phyloP scores from a whole-genome alignment of 202 grass and related monocot species.

The Zizania palustris region DNA sequence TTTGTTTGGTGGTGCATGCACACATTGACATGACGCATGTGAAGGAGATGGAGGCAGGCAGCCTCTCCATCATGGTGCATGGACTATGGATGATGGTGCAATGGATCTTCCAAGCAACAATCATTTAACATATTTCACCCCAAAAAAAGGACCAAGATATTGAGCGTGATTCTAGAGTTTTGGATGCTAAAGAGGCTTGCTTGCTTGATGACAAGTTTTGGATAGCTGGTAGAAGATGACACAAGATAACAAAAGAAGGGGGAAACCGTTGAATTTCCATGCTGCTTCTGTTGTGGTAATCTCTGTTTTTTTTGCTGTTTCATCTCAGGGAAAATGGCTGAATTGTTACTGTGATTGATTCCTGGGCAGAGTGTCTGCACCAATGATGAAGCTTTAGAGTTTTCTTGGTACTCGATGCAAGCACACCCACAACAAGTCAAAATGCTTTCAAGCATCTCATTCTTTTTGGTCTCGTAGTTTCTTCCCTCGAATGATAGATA shows the following conservation, averaged over 20 bases:
- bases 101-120: conserved; percentile 46
- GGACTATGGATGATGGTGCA: conserved; percentile 26
- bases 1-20: conserved; percentile 50
- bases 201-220: conserved; percentile 30
- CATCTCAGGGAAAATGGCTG: conserved; percentile 29
- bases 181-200: not conserved
- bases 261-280: not conserved
- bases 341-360: conserved; percentile 27
- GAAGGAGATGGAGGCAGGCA: conserved; percentile 41
- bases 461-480: conserved; percentile 43
- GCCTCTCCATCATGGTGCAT: conserved; percentile 48
- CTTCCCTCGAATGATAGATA: conserved; percentile 57
- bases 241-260: conserved; percentile 37
- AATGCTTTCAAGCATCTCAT: conserved; percentile 53
- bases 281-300: not conserved
- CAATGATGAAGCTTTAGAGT: conserved; percentile 46
- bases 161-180: not conserved
- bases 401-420: conserved; percentile 42
- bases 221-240: not conserved
- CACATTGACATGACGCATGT: conserved; percentile 59
- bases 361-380: conserved; percentile 31
- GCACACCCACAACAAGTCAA: conserved; percentile 38
- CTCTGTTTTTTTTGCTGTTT: not conserved
- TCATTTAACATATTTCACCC: conserved; percentile 40
- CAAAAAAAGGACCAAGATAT: not conserved